A percentile compares a stretch with the other conserved stretches of the same genome.
Conservation (phyloP, 2,329 filamentous ascomycete genomes). For the Phaeosphaeriaceae sp. region DNA sequence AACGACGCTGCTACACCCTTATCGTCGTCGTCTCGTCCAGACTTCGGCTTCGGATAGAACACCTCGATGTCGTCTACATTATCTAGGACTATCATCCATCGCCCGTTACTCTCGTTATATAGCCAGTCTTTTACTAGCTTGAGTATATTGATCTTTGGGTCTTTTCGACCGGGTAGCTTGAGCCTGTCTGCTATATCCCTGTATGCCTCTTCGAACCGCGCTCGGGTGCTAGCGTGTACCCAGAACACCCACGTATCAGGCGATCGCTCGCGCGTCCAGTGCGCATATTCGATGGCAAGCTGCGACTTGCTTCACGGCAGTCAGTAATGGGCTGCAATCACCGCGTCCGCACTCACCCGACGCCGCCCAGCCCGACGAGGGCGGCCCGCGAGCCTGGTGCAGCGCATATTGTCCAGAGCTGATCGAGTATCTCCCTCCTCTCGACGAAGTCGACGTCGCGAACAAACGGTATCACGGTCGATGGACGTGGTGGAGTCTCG, state of each 20-base stretch:
- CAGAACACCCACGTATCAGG: conserved; percentile 35
- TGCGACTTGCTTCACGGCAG: neutral
- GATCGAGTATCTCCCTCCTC: conserved; percentile 25
- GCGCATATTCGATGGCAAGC: conserved; percentile 31
- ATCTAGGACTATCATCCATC: conserved; percentile 23
- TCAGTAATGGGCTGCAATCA: conserved; percentile 6
- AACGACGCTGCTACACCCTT: no score
- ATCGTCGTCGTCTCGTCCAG: no score
- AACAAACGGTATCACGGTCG: conserved; percentile 40
- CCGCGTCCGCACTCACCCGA: conserved; percentile 36
- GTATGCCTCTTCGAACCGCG: conserved; percentile 19
- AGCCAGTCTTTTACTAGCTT: conserved; percentile 22
- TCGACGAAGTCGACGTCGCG: conserved; percentile 38
- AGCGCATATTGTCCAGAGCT: conserved; percentile 41
- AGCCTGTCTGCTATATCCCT: conserved; percentile 19
- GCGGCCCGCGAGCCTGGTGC: conserved; percentile 31
- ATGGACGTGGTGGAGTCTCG: no score
- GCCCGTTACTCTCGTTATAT: conserved; percentile 13
- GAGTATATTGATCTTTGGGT: conserved; percentile 15
- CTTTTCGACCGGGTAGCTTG: conserved; percentile 10
- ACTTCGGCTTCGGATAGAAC: conserved; percentile 10
- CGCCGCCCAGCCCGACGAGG: no score
- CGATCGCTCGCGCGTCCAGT: conserved; percentile 18
- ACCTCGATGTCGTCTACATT: conserved; percentile 17
- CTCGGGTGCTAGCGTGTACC: conserved; percentile 29